These are phyloP conservation scores for Durotheca rogersii DNA, from an alignment of 495 filamentous ascomycete genomes.

Conservation along the genomic window DNA sequence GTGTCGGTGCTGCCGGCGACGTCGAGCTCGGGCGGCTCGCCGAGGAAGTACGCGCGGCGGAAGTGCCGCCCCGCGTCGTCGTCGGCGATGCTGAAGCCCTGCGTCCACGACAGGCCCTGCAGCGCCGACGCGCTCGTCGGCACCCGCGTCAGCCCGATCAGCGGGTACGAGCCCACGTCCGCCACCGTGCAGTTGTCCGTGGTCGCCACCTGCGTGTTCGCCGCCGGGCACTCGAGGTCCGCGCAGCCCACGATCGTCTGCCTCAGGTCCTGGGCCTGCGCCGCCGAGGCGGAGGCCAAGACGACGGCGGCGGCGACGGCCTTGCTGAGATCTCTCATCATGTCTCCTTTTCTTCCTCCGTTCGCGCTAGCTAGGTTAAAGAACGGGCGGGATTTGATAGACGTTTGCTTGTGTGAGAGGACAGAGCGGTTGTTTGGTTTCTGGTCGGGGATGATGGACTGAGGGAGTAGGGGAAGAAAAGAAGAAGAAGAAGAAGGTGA, in stretches of 20 bases:
- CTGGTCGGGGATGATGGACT: no score
- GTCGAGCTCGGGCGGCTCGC: constrained; percentile 10
- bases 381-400: neutral
- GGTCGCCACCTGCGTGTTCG: neutral
- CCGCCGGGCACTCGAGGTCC: constrained; percentile 24
- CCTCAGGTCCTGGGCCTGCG: constrained; percentile 23
- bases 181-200: constrained; percentile 29
- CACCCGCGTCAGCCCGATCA: constrained; percentile 22
- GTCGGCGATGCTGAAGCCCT: constrained; percentile 22
- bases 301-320: constrained; percentile 3
- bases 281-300: constrained; percentile 1
- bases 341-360: no score
- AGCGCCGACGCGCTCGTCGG: constrained; percentile 11
- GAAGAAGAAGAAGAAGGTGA: no score
- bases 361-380: neutral
- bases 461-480: no score
- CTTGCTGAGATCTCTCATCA: constrained; percentile 3
- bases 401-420: no score
- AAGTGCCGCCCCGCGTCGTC: neutral
- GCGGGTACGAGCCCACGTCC: constrained; percentile 19
- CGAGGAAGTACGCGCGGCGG: constrained; percentile 23
- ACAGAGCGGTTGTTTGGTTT: no score
- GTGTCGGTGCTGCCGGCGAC: constrained; percentile 4
- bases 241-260: constrained; percentile 30
- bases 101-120: constrained; percentile 26